Percentiles rank a stretch among this genome's conserved stretches.
Evolutionary conservation across 2,329 filamentous ascomycete species (phyloP).

Genomic region (Pseudopyricularia javanii): DNA sequence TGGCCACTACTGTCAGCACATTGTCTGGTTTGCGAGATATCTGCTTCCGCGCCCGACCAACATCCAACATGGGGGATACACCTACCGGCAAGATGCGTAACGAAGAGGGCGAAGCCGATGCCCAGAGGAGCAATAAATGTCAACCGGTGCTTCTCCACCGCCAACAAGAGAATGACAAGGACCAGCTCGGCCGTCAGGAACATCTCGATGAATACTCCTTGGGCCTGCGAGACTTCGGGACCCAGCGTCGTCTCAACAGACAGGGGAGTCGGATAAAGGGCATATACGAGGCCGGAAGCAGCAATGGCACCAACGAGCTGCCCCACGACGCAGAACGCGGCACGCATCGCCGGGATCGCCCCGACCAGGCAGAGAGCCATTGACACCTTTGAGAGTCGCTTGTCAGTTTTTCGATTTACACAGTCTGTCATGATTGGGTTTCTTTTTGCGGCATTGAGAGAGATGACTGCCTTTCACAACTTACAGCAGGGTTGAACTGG

Average conservation of each 20-base stretch:
- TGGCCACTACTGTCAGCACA: neutral
- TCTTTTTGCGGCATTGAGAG: too few species aligned
- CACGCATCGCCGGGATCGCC: constrained; percentile 39
- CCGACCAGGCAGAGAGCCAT: constrained; percentile 47
- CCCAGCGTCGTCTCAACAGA: constrained; percentile 43
- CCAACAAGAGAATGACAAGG: constrained; percentile 56
- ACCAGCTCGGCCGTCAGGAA: constrained; percentile 53
- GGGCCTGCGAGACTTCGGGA: constrained; percentile 34
- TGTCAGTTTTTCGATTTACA: neutral
- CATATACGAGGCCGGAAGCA: constrained; percentile 40
- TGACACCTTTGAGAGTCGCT: constrained; percentile 26
- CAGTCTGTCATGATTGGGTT: neutral
- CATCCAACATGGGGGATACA: neutral
- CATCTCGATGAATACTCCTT: constrained; percentile 55
- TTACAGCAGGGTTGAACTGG: constrained; percentile 38
- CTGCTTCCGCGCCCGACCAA: neutral
- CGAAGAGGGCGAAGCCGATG: constrained; percentile 60
- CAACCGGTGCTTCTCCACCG: constrained; percentile 60
- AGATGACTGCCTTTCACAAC: constrained; percentile 8
- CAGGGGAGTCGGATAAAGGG: constrained; percentile 40
- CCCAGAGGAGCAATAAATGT: constrained; percentile 61
- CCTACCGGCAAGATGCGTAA: constrained; percentile 30
- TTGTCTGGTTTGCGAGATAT: too few species aligned
- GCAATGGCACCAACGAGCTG: constrained; percentile 48
- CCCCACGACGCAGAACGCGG: constrained; percentile 35